Base-by-base conservation (phyloP, 805 yeast species). In the Limtongia smithiae region DNA sequence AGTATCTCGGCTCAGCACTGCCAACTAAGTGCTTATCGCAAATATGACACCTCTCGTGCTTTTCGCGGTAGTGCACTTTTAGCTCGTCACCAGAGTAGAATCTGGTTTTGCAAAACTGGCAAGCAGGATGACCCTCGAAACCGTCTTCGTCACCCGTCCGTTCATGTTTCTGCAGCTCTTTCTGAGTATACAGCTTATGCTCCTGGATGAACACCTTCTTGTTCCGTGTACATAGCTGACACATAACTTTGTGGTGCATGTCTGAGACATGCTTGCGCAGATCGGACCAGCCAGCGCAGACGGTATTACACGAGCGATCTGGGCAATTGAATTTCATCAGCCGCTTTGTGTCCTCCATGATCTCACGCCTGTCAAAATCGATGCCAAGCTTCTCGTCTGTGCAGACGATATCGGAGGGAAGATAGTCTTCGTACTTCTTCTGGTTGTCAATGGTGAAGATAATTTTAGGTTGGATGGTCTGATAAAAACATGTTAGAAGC, bases 51-150 rank as follows among this genome's bases (percentile, higher is more conserved):
- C 82, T 80, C 64, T 90, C 96, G 66, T 93, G 98, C 41, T 71
- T 71, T 52, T 85, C 84, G 58, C 95, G 74, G 69, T 90, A 77
- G 67, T 93, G 99, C 28, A 81, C 67, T 56, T 79, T 80, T 60
- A 89, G 72, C 64, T 90, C 97, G 64, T 91, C 96, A 34, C 81
- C 86, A 0, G 95, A 86, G 64, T 93, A 93, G 65, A 86, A 90
- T 49, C 94, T 69, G 2, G 80, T 80, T 3, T 75, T 68, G 66
- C 98, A 93, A 65, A 86, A 85, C 56, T 78, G 78, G 72, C 99
- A 93, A 54, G 74, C 70, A 0, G 97, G 97, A 65, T 90, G 97
- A 0, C 97, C 97, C 9, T 67, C 72, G 66, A 90, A 90, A 0
- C 96, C 96, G 9, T 43, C 44, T 30, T 56, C 55, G 60, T 90